Base-by-base conservation (phyloP, 2,329 filamentous ascomycete genomes). In the Trichoderma sp. region DNA sequence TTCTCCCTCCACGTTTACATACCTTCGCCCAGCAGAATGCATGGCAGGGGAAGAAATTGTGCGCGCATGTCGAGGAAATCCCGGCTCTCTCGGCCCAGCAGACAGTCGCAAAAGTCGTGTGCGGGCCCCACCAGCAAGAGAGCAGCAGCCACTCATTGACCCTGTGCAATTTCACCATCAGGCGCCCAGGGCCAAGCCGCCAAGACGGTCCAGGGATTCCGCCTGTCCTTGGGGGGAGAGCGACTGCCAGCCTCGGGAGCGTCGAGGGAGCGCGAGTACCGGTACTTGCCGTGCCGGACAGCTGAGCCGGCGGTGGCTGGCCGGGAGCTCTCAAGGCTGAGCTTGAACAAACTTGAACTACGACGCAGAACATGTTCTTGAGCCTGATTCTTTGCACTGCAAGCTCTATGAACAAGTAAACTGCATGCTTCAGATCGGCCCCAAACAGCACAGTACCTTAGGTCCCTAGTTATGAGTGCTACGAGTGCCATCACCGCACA, bases 81-180 rank as follows among this genome's bases (percentile, higher is more conserved):
- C 59, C 59, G 59, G 59, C 59, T 54, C 34, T 62, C 50, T 62
- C 59, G 59, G 59, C 59, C 34, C 34, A 39, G 34, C 34, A 39
- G 34, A 39, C 10, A 14, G 34, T 39, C 34, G 34, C 48, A 51
- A 43, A 43, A 50, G 28, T 21, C 34, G 44, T 57, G 28, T 39
- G 60, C 60, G 50, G 19, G 21, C 59, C 19, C 64, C 64, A 66
- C 64, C 52, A 24, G 24, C 44, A 17, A 19, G 17, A 30, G 51
- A 50, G 61, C 64, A 34, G 43, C 51, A 52, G 59, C 64, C 64
- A 66, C 59, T 66, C 59, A 66, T 39, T 45, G 52, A 52, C 44
- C 54, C 59, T 50, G 64, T 63, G 51, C 43, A 66, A 66, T 66
- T 63, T 66, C 64, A 63, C 64, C 52, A 63, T 63, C 59, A 66